Conservation (phyloP, 106 monocot genomes). For the Amphibolis antarctica region DNA sequence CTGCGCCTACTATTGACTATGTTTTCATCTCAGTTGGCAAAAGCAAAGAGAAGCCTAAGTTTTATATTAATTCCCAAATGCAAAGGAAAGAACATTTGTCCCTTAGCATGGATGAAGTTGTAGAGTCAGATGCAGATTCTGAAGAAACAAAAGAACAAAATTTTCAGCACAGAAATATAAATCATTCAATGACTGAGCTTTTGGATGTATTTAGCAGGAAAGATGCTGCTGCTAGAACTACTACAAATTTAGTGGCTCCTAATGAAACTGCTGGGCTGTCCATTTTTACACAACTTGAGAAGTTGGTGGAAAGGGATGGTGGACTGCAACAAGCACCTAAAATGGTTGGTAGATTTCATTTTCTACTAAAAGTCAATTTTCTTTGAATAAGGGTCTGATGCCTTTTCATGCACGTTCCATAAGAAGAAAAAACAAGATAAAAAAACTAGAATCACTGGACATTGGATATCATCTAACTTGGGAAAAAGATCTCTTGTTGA, state of each 20-base stretch:
- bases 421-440: conserved; percentile 24
- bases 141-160: conserved; percentile 5
- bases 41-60: conserved; percentile 32
- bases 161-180: conserved; percentile 4
- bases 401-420: conserved; percentile 10
- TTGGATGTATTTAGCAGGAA: conserved; percentile 29
- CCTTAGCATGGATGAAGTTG: conserved; percentile 15
- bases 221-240: conserved; percentile 1
- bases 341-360: conserved; percentile 30
- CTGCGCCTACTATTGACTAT: neutral
- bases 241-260: conserved; percentile 7
- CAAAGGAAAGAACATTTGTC: neutral
- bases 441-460: conserved; percentile 18
- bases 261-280: conserved; percentile 19
- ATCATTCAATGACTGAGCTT: conserved; percentile 25
- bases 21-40: conserved; percentile 20
- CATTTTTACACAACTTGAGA: conserved; percentile 44
- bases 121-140: conserved; percentile 6
- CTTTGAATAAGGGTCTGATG: neutral
- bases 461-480: conserved; percentile 26
- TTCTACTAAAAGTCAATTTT: neutral
- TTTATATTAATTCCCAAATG: conserved; percentile 26
- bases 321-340: conserved; percentile 3
- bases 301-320: conserved; percentile 27
- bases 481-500: conserved; percentile 29